Evolutionary conservation across 1,284 basidiomycete genomes (phyloP), one percentile per base, ranked within the genome.

Genomic region (Marasmius tenuissimus): DNA sequence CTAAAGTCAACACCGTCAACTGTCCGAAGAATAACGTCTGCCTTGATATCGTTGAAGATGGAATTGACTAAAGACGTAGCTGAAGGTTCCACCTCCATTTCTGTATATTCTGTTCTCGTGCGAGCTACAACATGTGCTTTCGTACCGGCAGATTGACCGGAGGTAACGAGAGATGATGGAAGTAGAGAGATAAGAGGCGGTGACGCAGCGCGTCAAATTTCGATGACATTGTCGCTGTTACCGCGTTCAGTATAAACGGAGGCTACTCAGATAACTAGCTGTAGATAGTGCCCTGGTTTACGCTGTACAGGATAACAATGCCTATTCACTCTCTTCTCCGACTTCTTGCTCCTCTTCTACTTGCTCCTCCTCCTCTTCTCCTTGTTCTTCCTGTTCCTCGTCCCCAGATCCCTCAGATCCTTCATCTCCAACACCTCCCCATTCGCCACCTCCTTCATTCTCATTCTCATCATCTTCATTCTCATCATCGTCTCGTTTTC

Each of bases 21-120:
- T 0, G 78, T 73, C 8, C 68, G 68, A 16, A 80, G 54, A n/a
- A 75, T 68, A 57, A 75, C 63, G 54, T 78, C 76, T 10, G 70
- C 69, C 14, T 73, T 65, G 10, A n/a, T 9, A 50, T 62, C 61
- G 61, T 62, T 42, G 45, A 62, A 62, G 20, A 47, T 34, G 8
- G 59, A 22, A 18, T 48, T 58, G 16, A 49, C 33, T 35, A 54
- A 38, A 47, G 16, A n/a, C 16, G 52, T 16, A 35, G 18, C n/a
- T 34, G 50, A 52, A 52, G 50, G 4, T 33, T 27, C 27, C 27
- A 27, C 27, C 27, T 27, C 27, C 27, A 27, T 27, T 27, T 27
- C 27, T 27, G 27, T 27, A 27, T 27, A 27, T 27, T 27, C 27
- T 4, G 27, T 27, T 2, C 27, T 27, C 27, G 27, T 27, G 27